Percentiles rank a stretch among this genome's conserved stretches.
Conservation (phyloP, 345 rosid genomes). For the Salix exigua region DNA sequence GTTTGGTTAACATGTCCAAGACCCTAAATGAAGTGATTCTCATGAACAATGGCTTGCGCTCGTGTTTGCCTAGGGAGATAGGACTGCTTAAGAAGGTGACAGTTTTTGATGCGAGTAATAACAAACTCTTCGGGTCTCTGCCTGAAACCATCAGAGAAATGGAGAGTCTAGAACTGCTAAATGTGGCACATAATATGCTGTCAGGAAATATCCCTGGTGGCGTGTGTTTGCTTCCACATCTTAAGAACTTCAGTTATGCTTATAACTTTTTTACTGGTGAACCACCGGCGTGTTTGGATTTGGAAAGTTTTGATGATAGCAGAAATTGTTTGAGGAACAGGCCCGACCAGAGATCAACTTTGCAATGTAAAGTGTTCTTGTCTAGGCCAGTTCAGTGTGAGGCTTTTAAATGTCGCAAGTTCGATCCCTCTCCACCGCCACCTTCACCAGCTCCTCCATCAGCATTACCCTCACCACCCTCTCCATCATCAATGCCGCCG, state of each 20-base stretch:
- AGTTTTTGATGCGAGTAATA: constrained; percentile 62
- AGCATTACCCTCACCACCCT: constrained; percentile 5
- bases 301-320: constrained; percentile 31
- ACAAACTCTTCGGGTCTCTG: constrained; percentile 52
- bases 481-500: neutral
- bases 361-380: constrained; percentile 53
- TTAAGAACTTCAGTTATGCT: constrained; percentile 51
- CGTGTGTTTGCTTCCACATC: constrained; percentile 47
- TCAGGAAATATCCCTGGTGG: constrained; percentile 54
- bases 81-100: constrained; percentile 51
- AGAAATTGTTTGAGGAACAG: constrained; percentile 55
- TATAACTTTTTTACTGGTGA: constrained; percentile 59
- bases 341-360: constrained; percentile 48
- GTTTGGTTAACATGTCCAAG: constrained; percentile 59
- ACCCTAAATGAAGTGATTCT: constrained; percentile 62
- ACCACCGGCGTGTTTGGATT: constrained; percentile 36
- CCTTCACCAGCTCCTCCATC: neutral
- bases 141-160: constrained; percentile 48
- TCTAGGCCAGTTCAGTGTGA: constrained; percentile 51
- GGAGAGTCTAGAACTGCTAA: constrained; percentile 52
- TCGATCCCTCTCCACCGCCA: constrained; percentile 19
- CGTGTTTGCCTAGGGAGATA: constrained; percentile 60
- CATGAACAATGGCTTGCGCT: constrained; percentile 52
- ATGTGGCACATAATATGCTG: constrained; percentile 56
- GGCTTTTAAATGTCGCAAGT: constrained; percentile 39